Base-by-base conservation (phyloP, 306 rosid species). In the Argentina anserina region DNA sequence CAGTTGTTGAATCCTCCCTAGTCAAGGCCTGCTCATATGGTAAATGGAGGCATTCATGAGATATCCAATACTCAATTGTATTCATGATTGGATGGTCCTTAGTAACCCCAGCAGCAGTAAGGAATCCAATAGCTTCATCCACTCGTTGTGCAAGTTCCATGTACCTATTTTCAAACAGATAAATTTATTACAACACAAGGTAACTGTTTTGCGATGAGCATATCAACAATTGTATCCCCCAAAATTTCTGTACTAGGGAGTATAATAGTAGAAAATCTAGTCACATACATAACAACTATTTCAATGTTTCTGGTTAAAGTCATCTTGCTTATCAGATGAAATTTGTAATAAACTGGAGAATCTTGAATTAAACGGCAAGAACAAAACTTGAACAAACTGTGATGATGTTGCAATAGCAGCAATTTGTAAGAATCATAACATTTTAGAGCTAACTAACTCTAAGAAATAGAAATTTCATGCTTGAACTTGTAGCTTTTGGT, bases 21-120 rank as follows among this genome's bases (percentile, higher is more conserved):
- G 86, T 76, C 79, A 83, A 37, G 33, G 84, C 81, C 67, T 83
- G 86, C 79, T 83, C 86, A 47, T 79, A 83, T 1, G 72, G 81
- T 69, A 83, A 76, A 62, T 83, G 86, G 56, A 83, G 86, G 70
- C 86, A 79, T 39, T 83, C 86, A 56, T 83, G 84, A 53, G 86
- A 83, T 40, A 82, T 70, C 86, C 86, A 83, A 40, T 79, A 83
- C 75, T 83, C 86, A 64, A 83, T 70, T 21, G 84, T 76, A 59
- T 79, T 83, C 86, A 83, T 83, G 75, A 83, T 47, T 9, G 84
- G 84, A 76, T 76, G 76, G 67, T 73, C 50, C 23, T 59, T 11
- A 28, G 87, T 83, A 47, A 74, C 76, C 62, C 87, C 84, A 49
- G 80, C 87, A 61, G 87, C 87, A 41, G 60, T 41, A 74, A 79